phyloP scores from a whole-genome alignment of 108 stramenopile genomes.

The Fragilariopsis cylindrus region DNA sequence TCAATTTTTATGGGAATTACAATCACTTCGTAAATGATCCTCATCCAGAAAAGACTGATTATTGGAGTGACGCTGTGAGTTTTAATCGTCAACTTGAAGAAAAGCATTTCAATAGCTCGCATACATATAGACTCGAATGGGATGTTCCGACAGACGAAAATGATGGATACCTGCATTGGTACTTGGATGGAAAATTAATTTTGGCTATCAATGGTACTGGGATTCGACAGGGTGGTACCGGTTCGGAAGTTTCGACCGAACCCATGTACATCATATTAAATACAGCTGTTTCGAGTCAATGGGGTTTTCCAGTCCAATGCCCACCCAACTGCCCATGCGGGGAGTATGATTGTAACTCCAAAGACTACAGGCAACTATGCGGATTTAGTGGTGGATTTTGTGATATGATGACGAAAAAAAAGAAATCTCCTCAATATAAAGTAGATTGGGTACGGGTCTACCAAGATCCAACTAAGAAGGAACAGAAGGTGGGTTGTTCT shows the following conservation, averaged over 20 bases:
- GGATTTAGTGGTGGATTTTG: conserved; percentile 92
- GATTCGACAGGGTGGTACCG: conserved; percentile 53
- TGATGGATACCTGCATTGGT: conserved; percentile 89
- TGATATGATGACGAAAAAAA: conserved; percentile 64
- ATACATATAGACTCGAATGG: conserved; percentile 95
- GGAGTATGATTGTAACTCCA: conserved; percentile 81
- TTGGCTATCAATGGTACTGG: conserved; percentile 77
- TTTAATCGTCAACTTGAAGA: conserved; percentile 80
- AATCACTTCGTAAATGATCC: conserved; percentile 79
- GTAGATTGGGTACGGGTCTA: conserved; percentile 89
- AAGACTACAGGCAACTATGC: conserved; percentile 72
- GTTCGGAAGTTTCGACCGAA: conserved; percentile 89
- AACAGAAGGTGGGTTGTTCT: conserved; percentile 89
- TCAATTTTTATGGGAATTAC: conserved; percentile 93
- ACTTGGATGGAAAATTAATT: conserved; percentile 84
- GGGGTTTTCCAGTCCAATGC: conserved; percentile 89
- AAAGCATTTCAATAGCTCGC: conserved; percentile 80
- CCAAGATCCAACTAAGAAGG: conserved; percentile 77
- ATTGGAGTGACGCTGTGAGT: conserved; percentile 94
- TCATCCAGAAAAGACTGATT: conserved; percentile 71
- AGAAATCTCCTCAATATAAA: conserved; percentile 69
- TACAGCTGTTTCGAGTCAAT: conserved; percentile 91
- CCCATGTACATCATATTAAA: conserved; percentile 94
- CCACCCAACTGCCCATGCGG: conserved; percentile 77
- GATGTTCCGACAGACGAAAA: conserved; percentile 66